Conservation (phyloP, 805 yeast genomes). For the Scheffersomyces lignosus region DNA sequence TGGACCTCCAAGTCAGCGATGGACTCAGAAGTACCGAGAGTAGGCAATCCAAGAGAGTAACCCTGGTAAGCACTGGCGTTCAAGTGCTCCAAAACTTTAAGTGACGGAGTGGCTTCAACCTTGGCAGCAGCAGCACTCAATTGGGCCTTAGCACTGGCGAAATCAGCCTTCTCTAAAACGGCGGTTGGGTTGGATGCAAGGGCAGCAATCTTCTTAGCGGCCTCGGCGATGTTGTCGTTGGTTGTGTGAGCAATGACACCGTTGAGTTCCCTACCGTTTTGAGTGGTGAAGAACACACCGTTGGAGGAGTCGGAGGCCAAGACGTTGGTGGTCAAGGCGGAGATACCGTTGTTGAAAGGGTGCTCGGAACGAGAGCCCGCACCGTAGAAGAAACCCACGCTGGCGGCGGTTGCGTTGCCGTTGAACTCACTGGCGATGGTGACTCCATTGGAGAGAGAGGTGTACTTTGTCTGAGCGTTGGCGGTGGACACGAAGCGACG, state of each 20-base stretch:
- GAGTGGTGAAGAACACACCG: slow-evolving; percentile 59
- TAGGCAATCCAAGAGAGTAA: slow-evolving; percentile 75
- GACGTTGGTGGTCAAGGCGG: slow-evolving; percentile 59
- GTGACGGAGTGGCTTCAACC: slow-evolving; percentile 57
- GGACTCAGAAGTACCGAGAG: slow-evolving; percentile 71
- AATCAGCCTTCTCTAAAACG: slow-evolving; percentile 43
- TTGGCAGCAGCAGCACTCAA: slow-evolving; percentile 49
- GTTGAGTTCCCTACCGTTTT: slow-evolving; percentile 62
- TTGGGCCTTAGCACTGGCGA: slow-evolving; percentile 46
- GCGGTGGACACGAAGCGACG: slow-evolving; percentile 64
- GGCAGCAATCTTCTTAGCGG: slow-evolving; percentile 52
- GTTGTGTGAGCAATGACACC: slow-evolving; percentile 58
- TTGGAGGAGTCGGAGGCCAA: slow-evolving; percentile 42
- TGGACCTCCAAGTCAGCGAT: slow-evolving; percentile 53
- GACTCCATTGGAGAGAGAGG: slow-evolving; percentile 73
- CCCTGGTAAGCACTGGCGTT: slow-evolving; percentile 86
- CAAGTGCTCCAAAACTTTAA: slow-evolving; percentile 70
- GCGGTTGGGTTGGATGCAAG: slow-evolving; percentile 39
- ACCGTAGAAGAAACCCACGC: slow-evolving; percentile 69
- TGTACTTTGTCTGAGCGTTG: slow-evolving; percentile 60
- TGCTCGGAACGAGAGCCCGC: slow-evolving; percentile 83
- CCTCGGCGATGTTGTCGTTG: slow-evolving; percentile 50
- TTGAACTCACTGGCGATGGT: slow-evolving; percentile 69
- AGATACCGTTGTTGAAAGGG: slow-evolving; percentile 79
- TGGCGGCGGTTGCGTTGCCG: slow-evolving; percentile 53